Evolutionary conservation across 306 rosid genomes (phyloP), one percentile per base, ranked within the genome.

Genomic region (Arachis stenosperma): DNA sequence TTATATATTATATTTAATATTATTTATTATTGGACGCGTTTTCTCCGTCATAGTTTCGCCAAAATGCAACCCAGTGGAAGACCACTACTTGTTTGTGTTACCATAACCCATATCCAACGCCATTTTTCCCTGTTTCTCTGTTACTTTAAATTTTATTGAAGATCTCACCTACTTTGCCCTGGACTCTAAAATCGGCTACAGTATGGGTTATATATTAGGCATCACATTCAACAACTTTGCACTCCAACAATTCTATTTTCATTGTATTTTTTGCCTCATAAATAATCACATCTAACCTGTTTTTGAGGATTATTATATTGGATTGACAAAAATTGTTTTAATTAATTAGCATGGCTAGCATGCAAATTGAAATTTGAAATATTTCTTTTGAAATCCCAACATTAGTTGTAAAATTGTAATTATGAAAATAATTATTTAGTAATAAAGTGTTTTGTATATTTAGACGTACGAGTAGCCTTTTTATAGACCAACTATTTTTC

Each of bases 21-120:
- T 17, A 17, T 33, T 33, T 33, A 33, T 33, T 33, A 63, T 10
- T 33, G 42, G 70, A 81, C 80, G 85, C 87, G 84, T 76, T 83
- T 82, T 74, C 27, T 50, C 37, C 52, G 29, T 9, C 57, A 75
- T 14, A 71, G 37, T 37, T 61, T 43, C 67, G 52, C 55, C 27
- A 74, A 48, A 68, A 58, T 67, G 46, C 17, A 73, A 61, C 37
- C 75, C 59, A 51, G 75, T 75, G 77, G 68, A 76, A 65, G 69
- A 57, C 70, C 74, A 67, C 66, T 75, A 61, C 51, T 46, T 64
- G 3, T 43, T 43, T 14, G 42, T 30, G 5, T 11, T 52, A 68
- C 39, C 11, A 8, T n/a, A 51, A 27, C 77, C 64, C 64, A 48
- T 58, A 61, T 63, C 74, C 65, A 70, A 62, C 8, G 27, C 68